Evolutionary conservation across 1,284 basidiomycete species (phyloP).

Genomic region (Coriolopsis trogii): DNA sequence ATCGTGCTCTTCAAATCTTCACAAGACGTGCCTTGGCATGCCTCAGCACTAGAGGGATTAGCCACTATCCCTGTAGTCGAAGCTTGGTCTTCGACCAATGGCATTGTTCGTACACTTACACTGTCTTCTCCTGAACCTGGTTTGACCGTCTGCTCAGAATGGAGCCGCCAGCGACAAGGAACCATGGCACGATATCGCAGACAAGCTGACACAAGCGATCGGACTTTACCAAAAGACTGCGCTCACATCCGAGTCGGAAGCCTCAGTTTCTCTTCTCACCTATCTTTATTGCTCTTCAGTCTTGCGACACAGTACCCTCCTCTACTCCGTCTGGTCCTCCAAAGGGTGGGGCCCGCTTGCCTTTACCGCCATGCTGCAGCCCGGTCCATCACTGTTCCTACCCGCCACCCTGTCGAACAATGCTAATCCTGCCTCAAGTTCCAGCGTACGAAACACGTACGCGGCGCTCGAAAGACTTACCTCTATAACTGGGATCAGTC

Average conservation of each 20-base stretch:
- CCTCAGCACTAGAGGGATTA: constrained; percentile 81
- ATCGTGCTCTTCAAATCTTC: constrained; percentile 70
- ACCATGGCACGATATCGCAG: constrained; percentile 69
- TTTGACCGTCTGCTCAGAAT: constrained; percentile 27
- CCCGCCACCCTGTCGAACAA: constrained; percentile 50
- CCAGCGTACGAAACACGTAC: constrained; percentile 37
- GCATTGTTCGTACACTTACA: constrained; percentile 54
- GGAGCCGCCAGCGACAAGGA: constrained; percentile 55
- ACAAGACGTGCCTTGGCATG: constrained; percentile 86
- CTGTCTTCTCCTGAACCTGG: not conserved
- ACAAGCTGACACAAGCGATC: constrained; percentile 69
- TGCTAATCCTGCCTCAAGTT: constrained; percentile 13
- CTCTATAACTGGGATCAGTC: constrained; percentile 66
- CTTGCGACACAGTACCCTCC: constrained; percentile 67
- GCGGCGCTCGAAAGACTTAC: constrained; percentile 63
- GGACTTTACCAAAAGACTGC: constrained; percentile 61
- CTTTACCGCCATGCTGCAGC: constrained; percentile 74
- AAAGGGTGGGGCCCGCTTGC: constrained; percentile 87
- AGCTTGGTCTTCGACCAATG: constrained; percentile 78
- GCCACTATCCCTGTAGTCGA: constrained; percentile 80
- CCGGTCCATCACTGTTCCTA: constrained; percentile 56
- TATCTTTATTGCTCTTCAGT: constrained; percentile 69
- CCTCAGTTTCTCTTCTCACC: constrained; percentile 61
- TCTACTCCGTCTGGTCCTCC: constrained; percentile 81
- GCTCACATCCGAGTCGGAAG: constrained; percentile 54